Evolutionary conservation across 345 rosid genomes (phyloP), one percentile per base, ranked within the genome.

Genomic region (Ailanthus altissimus): DNA sequence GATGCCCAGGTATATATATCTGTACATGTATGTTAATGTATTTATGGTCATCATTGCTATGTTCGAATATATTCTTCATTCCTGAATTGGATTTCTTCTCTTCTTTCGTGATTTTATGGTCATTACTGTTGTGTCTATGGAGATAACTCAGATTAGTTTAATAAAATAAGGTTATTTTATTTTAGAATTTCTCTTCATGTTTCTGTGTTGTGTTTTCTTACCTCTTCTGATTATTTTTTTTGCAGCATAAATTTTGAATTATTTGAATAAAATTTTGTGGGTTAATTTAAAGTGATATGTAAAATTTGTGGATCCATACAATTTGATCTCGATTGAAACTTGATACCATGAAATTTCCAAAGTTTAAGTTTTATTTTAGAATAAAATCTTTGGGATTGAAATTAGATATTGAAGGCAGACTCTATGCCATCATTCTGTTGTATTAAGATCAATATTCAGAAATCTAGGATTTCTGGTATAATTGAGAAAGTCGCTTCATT

Each of bases 1-100:
- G 64, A 86, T 90, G 94, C 92, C 94, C 36, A 80, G 90, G 90
- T 89, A 57, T 32, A 0, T 10, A 6, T n/a, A 15, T 66, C 2
- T 16, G 13, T 32, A 14, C 3, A 23, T 62, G 16, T 46, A 47
- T 18, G 16, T 6, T 12, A n/a, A n/a, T 74, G 14, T 61, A 5
- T 59, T 13, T 40, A 43, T 42, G 2, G 2, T 10, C 40, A 46
- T 67, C 38, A 23, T 67, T 42, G 26, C 20, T 42, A 45, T 65
- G 50, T 65, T 62, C 21, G 8, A 8, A 20, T 40, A 20, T n/a
- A n/a, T n/a, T n/a, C 38, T 1, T 32, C 38, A 32, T 32, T 32
- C 38, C 38, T 23, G 14, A 10, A 68, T 28, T 23, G 56, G 10
- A 54, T 25, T 46, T 15, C 36, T 67, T 23, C 49, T 15, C 10